phyloP scores from a whole-genome alignment of 2,329 filamentous ascomycete genomes.

The Talaromyces sp. region DNA sequence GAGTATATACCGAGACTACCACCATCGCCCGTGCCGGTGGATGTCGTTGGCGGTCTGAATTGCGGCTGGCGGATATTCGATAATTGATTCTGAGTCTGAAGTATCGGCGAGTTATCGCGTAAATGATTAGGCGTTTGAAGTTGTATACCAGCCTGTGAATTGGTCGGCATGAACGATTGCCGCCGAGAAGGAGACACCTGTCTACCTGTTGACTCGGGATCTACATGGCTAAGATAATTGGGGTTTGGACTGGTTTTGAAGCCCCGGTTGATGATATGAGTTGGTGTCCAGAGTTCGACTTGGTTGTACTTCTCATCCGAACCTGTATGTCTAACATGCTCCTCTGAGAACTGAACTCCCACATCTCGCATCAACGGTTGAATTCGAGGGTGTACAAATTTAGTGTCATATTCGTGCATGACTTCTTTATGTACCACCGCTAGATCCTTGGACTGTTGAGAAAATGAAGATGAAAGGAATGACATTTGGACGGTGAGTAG shows the following conservation, averaged over 20 bases:
- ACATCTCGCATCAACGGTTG: constrained; percentile 76
- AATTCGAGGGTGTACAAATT: constrained; percentile 88
- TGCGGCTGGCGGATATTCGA: constrained; percentile 53
- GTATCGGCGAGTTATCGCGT: constrained; percentile 47
- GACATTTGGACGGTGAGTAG: constrained; percentile 75
- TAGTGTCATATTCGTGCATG: constrained; percentile 90
- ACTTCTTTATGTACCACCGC: constrained; percentile 86
- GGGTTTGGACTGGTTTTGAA: constrained; percentile 83
- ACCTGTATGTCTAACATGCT: constrained; percentile 34
- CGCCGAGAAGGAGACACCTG: constrained; percentile 21
- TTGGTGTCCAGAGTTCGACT: constrained; percentile 62
- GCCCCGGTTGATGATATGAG: constrained; percentile 64
- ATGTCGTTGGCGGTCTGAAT: constrained; percentile 42
- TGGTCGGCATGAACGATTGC: constrained; percentile 17
- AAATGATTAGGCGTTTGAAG: constrained; percentile 44
- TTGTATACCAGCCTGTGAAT: constrained; percentile 29
- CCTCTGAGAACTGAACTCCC: constrained; percentile 68
- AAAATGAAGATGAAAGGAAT: constrained; percentile 69
- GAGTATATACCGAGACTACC: constrained; percentile 77
- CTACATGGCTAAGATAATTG: constrained; percentile 69
- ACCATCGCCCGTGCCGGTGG: constrained; percentile 54
- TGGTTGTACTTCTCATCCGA: constrained; percentile 48
- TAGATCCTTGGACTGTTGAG: constrained; percentile 80
- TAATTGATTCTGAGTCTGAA: constrained; percentile 36
- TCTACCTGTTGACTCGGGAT: constrained; percentile 58